Evolutionary conservation across 2,329 filamentous ascomycete genomes (phyloP).

Genomic region (Zasmidium cellare): DNA sequence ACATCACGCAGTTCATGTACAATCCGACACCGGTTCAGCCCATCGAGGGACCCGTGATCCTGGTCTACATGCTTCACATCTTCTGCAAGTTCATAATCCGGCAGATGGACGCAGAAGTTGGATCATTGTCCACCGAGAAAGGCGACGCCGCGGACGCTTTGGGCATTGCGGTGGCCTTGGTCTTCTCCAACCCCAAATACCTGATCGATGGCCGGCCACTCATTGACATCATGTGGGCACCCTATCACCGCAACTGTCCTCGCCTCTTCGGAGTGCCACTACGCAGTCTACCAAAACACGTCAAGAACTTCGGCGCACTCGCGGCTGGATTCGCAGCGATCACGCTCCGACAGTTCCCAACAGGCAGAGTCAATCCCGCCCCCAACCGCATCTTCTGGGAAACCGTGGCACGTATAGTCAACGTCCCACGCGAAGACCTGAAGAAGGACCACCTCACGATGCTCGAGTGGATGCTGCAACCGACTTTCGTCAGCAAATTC

Average conservation of each 20-base stretch:
- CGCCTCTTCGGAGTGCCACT: constrained; percentile 68
- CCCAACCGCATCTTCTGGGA: constrained; percentile 82
- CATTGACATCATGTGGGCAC: constrained; percentile 83
- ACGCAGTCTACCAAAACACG: constrained; percentile 64
- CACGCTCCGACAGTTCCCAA: constrained; percentile 77
- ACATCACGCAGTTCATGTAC: constrained; percentile 41
- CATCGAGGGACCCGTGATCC: constrained; percentile 41
- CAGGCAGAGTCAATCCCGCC: constrained; percentile 71
- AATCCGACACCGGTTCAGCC: constrained; percentile 28
- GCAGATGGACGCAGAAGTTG: constrained; percentile 52
- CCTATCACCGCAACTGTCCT: constrained; percentile 78
- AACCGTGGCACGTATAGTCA: constrained; percentile 72
- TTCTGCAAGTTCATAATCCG: constrained; percentile 72
- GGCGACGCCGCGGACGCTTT: constrained; percentile 66
- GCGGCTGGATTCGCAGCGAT: constrained; percentile 82
- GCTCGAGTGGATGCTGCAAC: constrained; percentile 56
- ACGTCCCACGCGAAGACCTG: constrained; percentile 61
- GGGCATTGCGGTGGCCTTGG: constrained; percentile 71
- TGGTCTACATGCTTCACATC: constrained; percentile 75
- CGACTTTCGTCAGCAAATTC: constrained; percentile 69
- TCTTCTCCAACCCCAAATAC: constrained; percentile 66
- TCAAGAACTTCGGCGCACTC: constrained; percentile 70
- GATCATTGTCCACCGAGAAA: constrained; percentile 32
- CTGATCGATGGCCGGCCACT: constrained; percentile 67
- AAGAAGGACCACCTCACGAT: constrained; percentile 50